phyloP scores from a whole-genome alignment of 768 basidiomycete species.

The Tulasnella calospora region DNA sequence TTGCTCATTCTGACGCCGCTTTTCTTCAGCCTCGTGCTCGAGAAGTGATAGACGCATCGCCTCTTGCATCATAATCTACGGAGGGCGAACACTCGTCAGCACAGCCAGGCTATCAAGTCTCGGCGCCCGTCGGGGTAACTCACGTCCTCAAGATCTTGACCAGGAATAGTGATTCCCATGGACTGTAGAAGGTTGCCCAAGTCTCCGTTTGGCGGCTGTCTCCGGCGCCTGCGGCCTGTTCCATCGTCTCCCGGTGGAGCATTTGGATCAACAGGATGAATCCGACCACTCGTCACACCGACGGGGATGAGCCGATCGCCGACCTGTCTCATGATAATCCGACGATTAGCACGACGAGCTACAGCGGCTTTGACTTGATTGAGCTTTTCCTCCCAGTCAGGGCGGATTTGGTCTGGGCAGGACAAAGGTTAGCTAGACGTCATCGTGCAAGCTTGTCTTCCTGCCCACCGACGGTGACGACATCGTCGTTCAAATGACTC shows the following conservation, averaged over 20 bases:
- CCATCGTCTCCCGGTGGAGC: constrained; percentile 40
- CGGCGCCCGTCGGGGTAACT: constrained; percentile 32
- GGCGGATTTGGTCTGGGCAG: constrained; percentile 81
- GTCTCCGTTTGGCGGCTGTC: constrained; percentile 49
- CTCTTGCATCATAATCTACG: constrained; percentile 95
- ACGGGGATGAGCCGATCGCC: constrained; percentile 96
- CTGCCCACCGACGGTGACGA: constrained; percentile 77
- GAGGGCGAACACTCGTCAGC: background rate
- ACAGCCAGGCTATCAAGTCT: constrained; percentile 28
- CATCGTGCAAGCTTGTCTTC: constrained; percentile 17
- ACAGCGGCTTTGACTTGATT: constrained; percentile 93
- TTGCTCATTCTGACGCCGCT: constrained; percentile 35
- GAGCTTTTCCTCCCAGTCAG: constrained; percentile 96
- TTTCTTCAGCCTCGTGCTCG: constrained; percentile 92
- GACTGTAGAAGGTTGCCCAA: constrained; percentile 56
- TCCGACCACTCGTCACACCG: constrained; percentile 85
- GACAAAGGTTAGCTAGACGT: background rate
- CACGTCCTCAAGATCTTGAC: constrained; percentile 93
- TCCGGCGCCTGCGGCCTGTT: constrained; percentile 48
- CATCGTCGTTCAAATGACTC: constrained; percentile 77
- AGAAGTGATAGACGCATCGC: constrained; percentile 93
- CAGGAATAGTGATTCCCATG: constrained; percentile 56
- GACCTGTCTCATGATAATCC: constrained; percentile 97
- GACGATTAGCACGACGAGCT: constrained; percentile 87
- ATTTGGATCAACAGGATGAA: constrained; percentile 51